A percentile compares a stretch with the other conserved stretches of the same genome.
Conservation (phyloP, 2,329 filamentous ascomycete genomes). For the Hypoxylon sp. region DNA sequence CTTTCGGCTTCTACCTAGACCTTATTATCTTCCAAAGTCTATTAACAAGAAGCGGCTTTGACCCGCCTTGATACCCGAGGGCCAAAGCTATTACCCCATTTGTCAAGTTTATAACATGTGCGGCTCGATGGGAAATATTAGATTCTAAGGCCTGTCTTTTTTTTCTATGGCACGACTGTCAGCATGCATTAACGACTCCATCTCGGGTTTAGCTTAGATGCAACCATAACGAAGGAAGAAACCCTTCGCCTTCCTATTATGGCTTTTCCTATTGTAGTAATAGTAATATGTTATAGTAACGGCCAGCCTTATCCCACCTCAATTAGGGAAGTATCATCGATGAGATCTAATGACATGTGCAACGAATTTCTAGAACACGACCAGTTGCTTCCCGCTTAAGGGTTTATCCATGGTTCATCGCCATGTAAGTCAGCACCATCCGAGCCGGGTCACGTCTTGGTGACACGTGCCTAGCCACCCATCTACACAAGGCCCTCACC, state of each 20-base stretch:
- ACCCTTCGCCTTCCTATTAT: constrained; percentile 32
- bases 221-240: constrained; percentile 41
- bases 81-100: constrained; percentile 14
- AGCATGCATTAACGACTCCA: constrained; percentile 24
- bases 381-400: background rate
- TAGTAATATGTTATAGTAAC: constrained; percentile 36
- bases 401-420: constrained; percentile 10
- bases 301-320: constrained; percentile 25
- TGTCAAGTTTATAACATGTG: constrained; percentile 9
- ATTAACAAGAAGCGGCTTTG: constrained; percentile 10
- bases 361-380: constrained; percentile 23
- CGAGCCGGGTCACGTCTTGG: background rate
- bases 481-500: constrained; percentile 1
- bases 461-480: constrained; percentile 9
- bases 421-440: constrained; percentile 2
- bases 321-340: constrained; percentile 30
- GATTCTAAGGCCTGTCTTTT: constrained; percentile 5
- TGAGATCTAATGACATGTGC: constrained; percentile 13
- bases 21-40: constrained; percentile 7
- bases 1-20: constrained; percentile 21
- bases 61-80: constrained; percentile 5
- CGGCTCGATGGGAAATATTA: constrained; percentile 7
- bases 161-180: constrained; percentile 14
- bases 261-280: constrained; percentile 33
- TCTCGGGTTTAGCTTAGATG: constrained; percentile 21